A percentile compares a stretch with the other conserved stretches of the same genome.
Evolutionary conservation across 2,329 filamentous ascomycete genomes (phyloP).

Genomic region (Trichoderma sp.): DNA sequence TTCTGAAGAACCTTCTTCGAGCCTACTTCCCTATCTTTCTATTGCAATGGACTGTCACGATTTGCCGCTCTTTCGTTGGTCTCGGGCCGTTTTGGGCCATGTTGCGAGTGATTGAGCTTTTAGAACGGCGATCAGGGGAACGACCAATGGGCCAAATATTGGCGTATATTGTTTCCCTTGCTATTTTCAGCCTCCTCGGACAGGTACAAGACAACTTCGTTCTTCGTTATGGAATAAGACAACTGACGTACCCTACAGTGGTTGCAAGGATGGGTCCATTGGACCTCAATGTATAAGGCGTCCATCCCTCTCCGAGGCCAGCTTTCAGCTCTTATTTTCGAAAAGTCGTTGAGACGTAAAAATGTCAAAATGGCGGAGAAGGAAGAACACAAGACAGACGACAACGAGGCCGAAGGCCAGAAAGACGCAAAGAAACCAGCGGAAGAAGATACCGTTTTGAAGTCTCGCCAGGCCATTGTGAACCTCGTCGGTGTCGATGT

Average conservation of each 20-base stretch:
- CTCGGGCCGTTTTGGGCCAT: conserved; percentile 70
- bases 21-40: conserved; percentile 55
- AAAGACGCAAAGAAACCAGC: conserved; percentile 49
- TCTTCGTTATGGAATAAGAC: background rate
- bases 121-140: conserved; percentile 55
- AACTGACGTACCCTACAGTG: conserved; percentile 35
- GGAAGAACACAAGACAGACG: conserved; percentile 31
- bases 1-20: conserved; percentile 59
- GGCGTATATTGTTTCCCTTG: conserved; percentile 66
- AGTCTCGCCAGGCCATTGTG: conserved; percentile 65
- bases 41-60: conserved; percentile 57
- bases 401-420: conserved; percentile 31
- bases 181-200: conserved; percentile 55
- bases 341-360: conserved; percentile 73
- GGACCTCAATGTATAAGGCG: conserved; percentile 61
- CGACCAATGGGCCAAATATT: conserved; percentile 54
- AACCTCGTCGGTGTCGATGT: conserved; percentile 77
- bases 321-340: conserved; percentile 68
- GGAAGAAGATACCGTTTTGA: conserved; percentile 44
- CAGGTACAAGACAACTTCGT: conserved; percentile 30
- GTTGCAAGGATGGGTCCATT: conserved; percentile 64
- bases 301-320: conserved; percentile 66
- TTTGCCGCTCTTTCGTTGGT: conserved; percentile 54
- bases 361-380: conserved; percentile 66
- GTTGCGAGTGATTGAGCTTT: conserved; percentile 59